A percentile compares a stretch with the other conserved stretches of the same genome.
These are phyloP conservation scores for Rugosomyces carneus DNA, from an alignment of 1,284 basidiomycete genomes.

Conservation along the genomic window DNA sequence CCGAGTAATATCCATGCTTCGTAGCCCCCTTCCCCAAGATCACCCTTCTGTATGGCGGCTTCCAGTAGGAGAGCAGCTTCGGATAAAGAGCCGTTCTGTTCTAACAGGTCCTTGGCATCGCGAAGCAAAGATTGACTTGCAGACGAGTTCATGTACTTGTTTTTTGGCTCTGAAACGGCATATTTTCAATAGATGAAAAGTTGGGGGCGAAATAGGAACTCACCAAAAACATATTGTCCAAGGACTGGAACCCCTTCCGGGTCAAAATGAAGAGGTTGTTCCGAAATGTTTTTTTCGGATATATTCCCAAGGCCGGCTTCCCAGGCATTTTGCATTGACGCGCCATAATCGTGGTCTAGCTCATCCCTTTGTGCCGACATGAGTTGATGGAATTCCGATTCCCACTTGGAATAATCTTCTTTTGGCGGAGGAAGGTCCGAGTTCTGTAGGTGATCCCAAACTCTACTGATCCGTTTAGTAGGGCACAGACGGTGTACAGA, in stretches of 20 bases:
- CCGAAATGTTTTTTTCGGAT: constrained; percentile 29
- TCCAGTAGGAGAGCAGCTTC: constrained; percentile 84
- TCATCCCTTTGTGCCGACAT: constrained; percentile 66
- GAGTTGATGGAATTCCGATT: constrained; percentile 80
- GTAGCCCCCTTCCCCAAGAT: constrained; percentile 73
- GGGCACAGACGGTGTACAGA: background rate
- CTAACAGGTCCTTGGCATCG: constrained; percentile 69
- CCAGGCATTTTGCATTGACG: constrained; percentile 59
- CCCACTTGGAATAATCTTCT: constrained; percentile 80
- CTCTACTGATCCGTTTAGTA: constrained; percentile 30
- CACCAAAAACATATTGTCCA: constrained; percentile 72
- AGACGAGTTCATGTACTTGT: constrained; percentile 58
- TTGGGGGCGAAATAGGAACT: constrained; percentile 19
- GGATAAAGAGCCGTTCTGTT: constrained; percentile 76
- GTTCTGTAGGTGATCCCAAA: constrained; percentile 54
- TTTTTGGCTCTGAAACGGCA: constrained; percentile 38
- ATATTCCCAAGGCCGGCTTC: constrained; percentile 44
- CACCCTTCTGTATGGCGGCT: constrained; percentile 78
- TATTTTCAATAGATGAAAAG: background rate
- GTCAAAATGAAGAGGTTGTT: constrained; percentile 49
- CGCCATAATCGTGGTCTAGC: constrained; percentile 52
- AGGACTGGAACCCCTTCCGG: constrained; percentile 70
- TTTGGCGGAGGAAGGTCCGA: constrained; percentile 50
- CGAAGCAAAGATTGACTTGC: constrained; percentile 55
- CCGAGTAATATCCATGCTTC: constrained; percentile 94